These are phyloP conservation scores for Cymbopogon citratus DNA, from an alignment of 176 grass and related monocot genomes.

Conservation along the genomic window DNA sequence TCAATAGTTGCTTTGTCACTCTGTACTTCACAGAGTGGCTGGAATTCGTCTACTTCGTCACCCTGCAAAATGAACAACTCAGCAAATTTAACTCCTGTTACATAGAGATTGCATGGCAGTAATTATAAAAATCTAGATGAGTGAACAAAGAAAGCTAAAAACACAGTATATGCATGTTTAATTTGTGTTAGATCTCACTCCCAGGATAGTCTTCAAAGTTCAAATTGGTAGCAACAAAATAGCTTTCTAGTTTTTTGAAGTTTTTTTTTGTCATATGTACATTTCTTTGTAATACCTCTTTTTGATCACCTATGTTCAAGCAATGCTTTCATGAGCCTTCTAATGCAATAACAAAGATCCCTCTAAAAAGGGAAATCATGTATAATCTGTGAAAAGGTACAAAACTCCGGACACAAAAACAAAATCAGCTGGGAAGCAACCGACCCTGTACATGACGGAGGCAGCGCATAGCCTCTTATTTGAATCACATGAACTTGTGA, in stretches of 20 bases:
- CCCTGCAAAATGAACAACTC: slow-evolving; percentile 44
- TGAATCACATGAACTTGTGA: background rate
- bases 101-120: background rate
- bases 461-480: background rate
- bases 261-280: background rate
- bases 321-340: background rate
- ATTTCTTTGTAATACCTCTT: background rate
- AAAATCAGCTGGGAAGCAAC: background rate
- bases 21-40: slow-evolving; percentile 87
- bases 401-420: background rate
- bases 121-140: background rate
- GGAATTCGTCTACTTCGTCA: slow-evolving; percentile 89
- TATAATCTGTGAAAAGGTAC: background rate
- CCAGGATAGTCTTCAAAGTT: background rate
- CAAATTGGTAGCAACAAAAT: slow-evolving; percentile 8
- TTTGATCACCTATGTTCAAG: slow-evolving; percentile 2
- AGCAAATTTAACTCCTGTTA: background rate
- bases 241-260: background rate
- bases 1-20: slow-evolving; percentile 99
- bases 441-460: background rate
- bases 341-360: background rate
- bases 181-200: background rate
- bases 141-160: background rate
- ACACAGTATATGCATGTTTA: background rate
- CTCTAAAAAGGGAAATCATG: background rate